These are phyloP conservation scores for Agaricus sinodeliciosus DNA, from an alignment of 768 basidiomycete genomes.

Conservation along the genomic window DNA sequence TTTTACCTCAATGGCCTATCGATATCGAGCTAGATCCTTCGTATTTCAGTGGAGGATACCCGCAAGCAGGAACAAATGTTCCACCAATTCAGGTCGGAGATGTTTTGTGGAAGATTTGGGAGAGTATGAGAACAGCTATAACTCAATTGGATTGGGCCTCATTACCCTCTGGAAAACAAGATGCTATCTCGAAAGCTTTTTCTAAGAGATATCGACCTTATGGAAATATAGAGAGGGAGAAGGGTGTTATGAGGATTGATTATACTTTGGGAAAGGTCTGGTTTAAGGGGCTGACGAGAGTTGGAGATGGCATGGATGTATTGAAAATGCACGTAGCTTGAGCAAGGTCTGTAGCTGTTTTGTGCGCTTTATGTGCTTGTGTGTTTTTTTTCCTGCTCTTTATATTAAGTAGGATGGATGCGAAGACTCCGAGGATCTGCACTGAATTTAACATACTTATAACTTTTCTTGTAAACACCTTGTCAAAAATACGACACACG, in stretches of 20 bases:
- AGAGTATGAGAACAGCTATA: slow-evolving; percentile 37
- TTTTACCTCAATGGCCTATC: slow-evolving; percentile 56
- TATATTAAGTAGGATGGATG: too few relatives aligned
- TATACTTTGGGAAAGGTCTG: slow-evolving; percentile 40
- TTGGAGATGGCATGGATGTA: slow-evolving; percentile 30
- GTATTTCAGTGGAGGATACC: neutral
- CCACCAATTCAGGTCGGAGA: slow-evolving; percentile 53
- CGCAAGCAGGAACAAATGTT: slow-evolving; percentile 15
- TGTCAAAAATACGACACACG: too few relatives aligned
- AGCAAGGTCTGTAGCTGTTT: neutral
- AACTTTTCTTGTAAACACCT: too few relatives aligned
- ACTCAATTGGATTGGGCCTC: slow-evolving; percentile 32
- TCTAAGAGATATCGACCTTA: slow-evolving; percentile 28
- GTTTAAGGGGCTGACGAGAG: slow-evolving; percentile 43
- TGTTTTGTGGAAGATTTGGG: slow-evolving; percentile 45
- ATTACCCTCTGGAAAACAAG: slow-evolving; percentile 23
- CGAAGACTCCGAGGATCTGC: too few relatives aligned
- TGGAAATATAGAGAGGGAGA: slow-evolving; percentile 28
- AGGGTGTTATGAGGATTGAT: slow-evolving; percentile 57
- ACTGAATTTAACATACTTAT: too few relatives aligned
- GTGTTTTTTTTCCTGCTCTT: too few relatives aligned
- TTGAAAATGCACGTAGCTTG: slow-evolving; percentile 22
- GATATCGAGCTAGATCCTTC: slow-evolving; percentile 34
- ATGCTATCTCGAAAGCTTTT: slow-evolving; percentile 29
- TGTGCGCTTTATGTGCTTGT: too few relatives aligned